A percentile compares a stretch with the other conserved stretches of the same genome.
These are phyloP conservation scores for Phyllostachys edulis DNA, from an alignment of 176 grass and related monocot genomes.

Conservation along the genomic window DNA sequence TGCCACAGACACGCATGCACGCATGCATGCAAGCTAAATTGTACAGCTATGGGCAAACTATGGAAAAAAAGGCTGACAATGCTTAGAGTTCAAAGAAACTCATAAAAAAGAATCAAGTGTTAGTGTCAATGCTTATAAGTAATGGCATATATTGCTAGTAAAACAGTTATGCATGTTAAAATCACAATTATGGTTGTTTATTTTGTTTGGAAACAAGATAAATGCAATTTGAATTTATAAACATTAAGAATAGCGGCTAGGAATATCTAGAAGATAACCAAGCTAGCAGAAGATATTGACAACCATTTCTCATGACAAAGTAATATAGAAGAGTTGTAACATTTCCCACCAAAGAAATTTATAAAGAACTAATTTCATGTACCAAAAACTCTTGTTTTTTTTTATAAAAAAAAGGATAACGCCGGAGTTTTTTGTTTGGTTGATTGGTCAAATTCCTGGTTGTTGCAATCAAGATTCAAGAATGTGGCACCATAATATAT, in stretches of 20 bases:
- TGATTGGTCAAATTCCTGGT: neutral
- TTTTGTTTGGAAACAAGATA: neutral
- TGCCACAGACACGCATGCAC: neutral
- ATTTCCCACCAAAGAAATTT: neutral
- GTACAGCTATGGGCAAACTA: neutral
- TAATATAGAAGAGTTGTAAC: neutral
- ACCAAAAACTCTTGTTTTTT: neutral
- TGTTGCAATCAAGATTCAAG: neutral
- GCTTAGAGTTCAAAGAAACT: neutral
- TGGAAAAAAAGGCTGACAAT: neutral
- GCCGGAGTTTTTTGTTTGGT: neutral
- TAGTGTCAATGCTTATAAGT: neutral
- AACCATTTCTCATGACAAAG: neutral
- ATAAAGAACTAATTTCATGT: neutral
- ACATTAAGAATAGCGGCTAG: neutral
- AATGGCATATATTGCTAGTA: neutral
- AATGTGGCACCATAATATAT: constrained; percentile 4
- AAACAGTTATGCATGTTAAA: neutral
- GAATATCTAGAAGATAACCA: constrained; percentile 16
- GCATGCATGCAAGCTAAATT: constrained; percentile 10
- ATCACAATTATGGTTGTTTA: neutral
- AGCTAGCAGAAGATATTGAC: constrained; percentile 9
- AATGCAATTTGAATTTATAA: neutral
- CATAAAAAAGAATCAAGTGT: constrained; percentile 5
- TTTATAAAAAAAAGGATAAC: neutral